Base-by-base conservation (phyloP, 768 basidiomycete species). In the Epithele typhae region DNA sequence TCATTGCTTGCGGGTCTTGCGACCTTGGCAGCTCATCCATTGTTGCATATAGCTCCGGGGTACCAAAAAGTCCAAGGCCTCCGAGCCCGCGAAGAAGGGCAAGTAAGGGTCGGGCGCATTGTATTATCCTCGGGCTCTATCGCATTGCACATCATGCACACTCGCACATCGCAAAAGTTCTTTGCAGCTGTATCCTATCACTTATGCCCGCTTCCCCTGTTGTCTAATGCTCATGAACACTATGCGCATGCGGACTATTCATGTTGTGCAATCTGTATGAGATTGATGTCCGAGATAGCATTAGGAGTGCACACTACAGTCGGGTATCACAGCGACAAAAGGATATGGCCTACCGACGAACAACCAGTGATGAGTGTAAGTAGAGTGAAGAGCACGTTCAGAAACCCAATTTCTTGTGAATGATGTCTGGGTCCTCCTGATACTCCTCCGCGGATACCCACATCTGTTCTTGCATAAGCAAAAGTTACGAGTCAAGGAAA, bases 401-500 rank as follows among this genome's bases (percentile, higher is more conserved):
- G 66, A 92, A 92, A 38, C 88, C 89, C 47, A 87, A 77, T 68
- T 95, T 95, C 69, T 91, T 94, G 69, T 96, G 94, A 61, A 97
- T 98, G 60, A 97, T 89, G 61, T 98, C 94, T 45, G 95, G 94
- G 68, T 98, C 95, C 67, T 99, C 95, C 68, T 96, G 92, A 64
- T 97, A 98, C 68, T 98, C 96, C 68, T 99, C 95, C 32, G 94
- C 93, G 37, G 92, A 94, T 41, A 99, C 92, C 95, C 96, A 99
- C 95, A 99, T 98, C 92, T 96, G 47, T 22, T 44, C 55, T 18
- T 33, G 45, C 17, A 40, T 52, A 45, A 34, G 38, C 37, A 42
- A 43, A 22, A 52, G n/a, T 22, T 38, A 22, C n/a, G 25, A 21
- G 25, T 15, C 9, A 32, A 6, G 37, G 40, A 15, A 40, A 14